Conservation (phyloP, 768 basidiomycete species). For the Dictyophora rubrovolvata region DNA sequence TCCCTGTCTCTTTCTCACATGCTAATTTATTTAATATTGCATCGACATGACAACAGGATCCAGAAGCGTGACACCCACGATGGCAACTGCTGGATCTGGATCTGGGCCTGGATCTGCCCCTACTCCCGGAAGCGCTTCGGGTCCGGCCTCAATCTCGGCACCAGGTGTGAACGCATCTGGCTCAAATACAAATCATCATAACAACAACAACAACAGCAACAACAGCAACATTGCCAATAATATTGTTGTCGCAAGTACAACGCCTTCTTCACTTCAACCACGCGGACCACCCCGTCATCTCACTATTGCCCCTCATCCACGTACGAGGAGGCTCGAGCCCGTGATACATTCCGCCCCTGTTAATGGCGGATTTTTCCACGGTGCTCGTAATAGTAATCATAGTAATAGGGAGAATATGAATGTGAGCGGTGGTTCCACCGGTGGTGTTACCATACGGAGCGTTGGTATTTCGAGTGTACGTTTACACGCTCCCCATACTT, state of each 20-base stretch:
- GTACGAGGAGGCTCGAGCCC: not conserved
- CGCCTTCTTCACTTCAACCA: conserved; percentile 9
- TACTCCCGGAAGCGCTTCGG: not conserved
- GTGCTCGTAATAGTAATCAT: no score
- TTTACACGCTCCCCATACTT: conserved; percentile 27
- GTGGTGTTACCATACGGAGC: conserved; percentile 19
- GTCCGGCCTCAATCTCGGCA: not conserved
- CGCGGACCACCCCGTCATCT: conserved; percentile 18
- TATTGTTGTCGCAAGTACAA: no score
- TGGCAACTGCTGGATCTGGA: no score
- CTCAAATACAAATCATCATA: no score
- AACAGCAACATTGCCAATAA: no score
- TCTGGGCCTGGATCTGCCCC: not conserved
- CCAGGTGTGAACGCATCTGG: not conserved
- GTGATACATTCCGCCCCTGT: conserved; percentile 21
- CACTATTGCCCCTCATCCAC: conserved; percentile 13
- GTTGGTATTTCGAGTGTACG: conserved; percentile 19
- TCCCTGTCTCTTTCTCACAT: no score
- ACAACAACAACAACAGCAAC: no score
- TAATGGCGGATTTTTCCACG: conserved; percentile 10
- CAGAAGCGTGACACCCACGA: not conserved
- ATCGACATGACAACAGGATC: not conserved
- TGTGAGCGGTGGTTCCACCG: conserved; percentile 16
- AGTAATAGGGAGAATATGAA: no score
- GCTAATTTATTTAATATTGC: not conserved